Evolutionary conservation across 169 alveolate genomes (phyloP).

Genomic region (Plasmodium cynomolgi): DNA sequence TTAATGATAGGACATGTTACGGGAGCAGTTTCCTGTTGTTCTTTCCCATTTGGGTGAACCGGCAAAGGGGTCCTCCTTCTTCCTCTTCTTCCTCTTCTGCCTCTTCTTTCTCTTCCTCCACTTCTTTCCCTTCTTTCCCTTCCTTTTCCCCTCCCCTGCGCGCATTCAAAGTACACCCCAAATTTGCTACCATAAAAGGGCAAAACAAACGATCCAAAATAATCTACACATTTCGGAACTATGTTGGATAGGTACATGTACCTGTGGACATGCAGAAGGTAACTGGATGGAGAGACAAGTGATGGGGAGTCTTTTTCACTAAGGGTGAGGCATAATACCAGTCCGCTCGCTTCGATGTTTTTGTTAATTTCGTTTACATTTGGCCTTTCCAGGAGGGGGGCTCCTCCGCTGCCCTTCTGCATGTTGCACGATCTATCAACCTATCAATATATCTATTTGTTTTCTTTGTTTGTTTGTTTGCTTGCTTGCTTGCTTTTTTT

Average conservation of each 20-base stretch:
- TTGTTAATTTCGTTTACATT: slow-evolving; percentile 29
- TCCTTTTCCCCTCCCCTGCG: background rate
- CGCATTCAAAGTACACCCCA: slow-evolving; percentile 63
- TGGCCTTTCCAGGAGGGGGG: slow-evolving; percentile 32
- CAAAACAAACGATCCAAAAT: slow-evolving; percentile 54
- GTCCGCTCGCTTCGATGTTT: slow-evolving; percentile 37
- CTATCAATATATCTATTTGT: too few relatives aligned
- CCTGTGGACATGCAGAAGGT: slow-evolving; percentile 51
- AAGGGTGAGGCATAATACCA: slow-evolving; percentile 43
- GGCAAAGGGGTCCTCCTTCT: background rate
- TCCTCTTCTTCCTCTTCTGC: too few relatives aligned
- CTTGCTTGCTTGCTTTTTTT: background rate
- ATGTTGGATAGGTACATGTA: slow-evolving; percentile 66
- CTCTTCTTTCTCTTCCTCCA: too few relatives aligned
- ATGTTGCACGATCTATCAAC: slow-evolving; percentile 6
- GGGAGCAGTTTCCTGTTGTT: background rate
- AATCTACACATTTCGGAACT: slow-evolving; percentile 61
- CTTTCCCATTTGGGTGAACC: background rate
- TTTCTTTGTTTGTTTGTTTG: background rate
- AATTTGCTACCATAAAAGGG: slow-evolving; percentile 58
- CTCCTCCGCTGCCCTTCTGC: background rate
- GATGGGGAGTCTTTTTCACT: slow-evolving; percentile 45
- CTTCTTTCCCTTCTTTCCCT: background rate
- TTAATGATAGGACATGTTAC: background rate
- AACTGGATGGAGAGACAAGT: slow-evolving; percentile 40